Percentiles rank a stretch among this genome's conserved stretches.
Conservation (phyloP, 192 early-diverging fungal species). For the Backusella psychrophila region DNA sequence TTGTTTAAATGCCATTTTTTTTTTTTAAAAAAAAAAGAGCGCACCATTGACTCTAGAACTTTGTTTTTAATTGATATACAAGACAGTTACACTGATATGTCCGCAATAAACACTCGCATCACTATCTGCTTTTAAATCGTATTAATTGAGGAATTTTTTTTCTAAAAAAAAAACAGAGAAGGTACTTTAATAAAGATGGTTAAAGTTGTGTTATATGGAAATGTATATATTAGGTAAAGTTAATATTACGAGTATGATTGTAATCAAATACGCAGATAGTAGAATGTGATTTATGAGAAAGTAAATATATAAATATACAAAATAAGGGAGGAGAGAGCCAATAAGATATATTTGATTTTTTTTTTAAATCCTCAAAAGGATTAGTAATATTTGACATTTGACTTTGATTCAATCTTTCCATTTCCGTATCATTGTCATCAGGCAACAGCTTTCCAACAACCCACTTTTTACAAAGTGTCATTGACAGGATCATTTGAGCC, state of each 20-base stretch:
- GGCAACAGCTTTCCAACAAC: neutral
- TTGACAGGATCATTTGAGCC: neutral
- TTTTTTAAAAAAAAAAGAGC: neutral
- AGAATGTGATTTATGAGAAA: neutral
- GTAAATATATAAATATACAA: neutral
- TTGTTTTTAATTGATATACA: neutral
- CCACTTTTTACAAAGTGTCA: neutral
- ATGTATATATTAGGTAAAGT: neutral
- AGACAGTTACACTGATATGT: neutral
- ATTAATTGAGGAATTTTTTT: neutral
- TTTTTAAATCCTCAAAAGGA: neutral
- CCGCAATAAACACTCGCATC: neutral
- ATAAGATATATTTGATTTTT: too few species aligned
- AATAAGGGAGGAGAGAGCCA: neutral
- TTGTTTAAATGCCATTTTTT: neutral
- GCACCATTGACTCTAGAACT: neutral
- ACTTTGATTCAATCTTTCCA: neutral
- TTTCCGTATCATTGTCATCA: neutral
- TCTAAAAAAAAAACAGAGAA: neutral
- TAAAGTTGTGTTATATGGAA: neutral
- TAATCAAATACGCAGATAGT: neutral
- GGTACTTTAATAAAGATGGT: neutral
- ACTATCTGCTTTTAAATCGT: neutral
- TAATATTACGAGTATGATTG: neutral
- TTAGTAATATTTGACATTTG: constrained; percentile 1